Conservation (phyloP, 2,329 filamentous ascomycete genomes). For the Epichloe bromicola region DNA sequence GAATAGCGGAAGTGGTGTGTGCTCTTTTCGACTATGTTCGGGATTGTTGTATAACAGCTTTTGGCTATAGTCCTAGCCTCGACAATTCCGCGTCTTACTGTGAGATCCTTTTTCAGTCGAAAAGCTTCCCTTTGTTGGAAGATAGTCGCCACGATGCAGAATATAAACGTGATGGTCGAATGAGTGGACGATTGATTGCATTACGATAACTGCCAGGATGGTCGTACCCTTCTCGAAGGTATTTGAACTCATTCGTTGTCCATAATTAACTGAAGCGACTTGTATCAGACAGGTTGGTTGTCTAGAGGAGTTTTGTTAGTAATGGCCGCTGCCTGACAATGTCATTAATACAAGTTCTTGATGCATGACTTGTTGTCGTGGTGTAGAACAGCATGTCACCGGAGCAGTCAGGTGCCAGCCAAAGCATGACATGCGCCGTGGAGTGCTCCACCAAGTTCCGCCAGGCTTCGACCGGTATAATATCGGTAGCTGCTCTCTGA, state of each 20-base stretch:
- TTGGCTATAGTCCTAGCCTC: background rate
- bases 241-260: background rate
- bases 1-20: conserved; percentile 37
- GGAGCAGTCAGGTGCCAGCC: too few species aligned
- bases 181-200: background rate
- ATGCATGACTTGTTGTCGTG: too few species aligned
- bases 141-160: background rate
- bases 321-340: too few species aligned
- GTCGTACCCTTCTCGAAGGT: background rate
- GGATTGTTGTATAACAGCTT: background rate
- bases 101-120: background rate
- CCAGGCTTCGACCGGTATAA: too few species aligned
- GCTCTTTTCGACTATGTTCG: conserved; percentile 28
- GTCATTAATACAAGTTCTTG: too few species aligned
- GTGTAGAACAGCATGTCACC: too few species aligned
- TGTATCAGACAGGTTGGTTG: too few species aligned
- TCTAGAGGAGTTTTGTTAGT: too few species aligned
- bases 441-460: too few species aligned
- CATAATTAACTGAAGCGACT: background rate
- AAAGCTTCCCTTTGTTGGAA: background rate
- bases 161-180: background rate
- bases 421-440: too few species aligned
- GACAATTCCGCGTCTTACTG: background rate
- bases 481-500: too few species aligned
- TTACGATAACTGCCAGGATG: background rate